Base-by-base conservation (phyloP, 192 early-diverging fungal genomes). In the Mortierella hygrophila region DNA sequence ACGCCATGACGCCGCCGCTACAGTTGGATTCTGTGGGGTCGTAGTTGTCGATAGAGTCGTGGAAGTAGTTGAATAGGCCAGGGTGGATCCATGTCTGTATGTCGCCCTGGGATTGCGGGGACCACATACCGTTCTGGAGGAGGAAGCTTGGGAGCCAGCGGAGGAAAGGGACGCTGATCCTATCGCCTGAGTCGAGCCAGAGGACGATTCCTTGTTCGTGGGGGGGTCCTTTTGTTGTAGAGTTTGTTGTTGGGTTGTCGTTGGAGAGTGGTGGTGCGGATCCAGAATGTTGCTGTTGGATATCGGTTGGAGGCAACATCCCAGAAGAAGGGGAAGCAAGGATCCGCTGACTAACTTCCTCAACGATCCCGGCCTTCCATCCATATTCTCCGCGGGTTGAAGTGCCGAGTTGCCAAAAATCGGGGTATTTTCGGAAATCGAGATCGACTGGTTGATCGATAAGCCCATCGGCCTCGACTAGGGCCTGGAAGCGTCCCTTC, bases 171-270 rank as follows among this genome's bases (percentile, higher is more conserved):
- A 81, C 11, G 40, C 77, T 85, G 41, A 84, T 65, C 11, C 78
- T 65, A 20, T 89, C 82, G 44, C 90, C 90, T 1, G 91, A 85
- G 79, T 92, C 90, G 3, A 92, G 76, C 91, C 91, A 92, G 4
- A 91, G 79, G 3, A 92, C 41, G 6, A 90, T 90, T 16, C 83
- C 88, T 0, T 78, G 76, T 65, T 78, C 70, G 29, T 84, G 65
- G 16, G 5, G 46, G 6, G 57, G 9, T 70, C 23, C 1, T 40
- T 20, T 40, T 23, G 6, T 8, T 29, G 69, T 32, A 2, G 3
- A 11, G 44, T 46, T 46, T 46, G 44, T 52, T 68, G 42, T 6
- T 46, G 29, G 47, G 68, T 26, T 52, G 40, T 4, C 57, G 23
- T 60, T 26, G 60, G 6, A 32, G 60, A 65, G 60, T 65, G 55